Evolutionary conservation across 805 yeast genomes (phyloP), one percentile per base, ranked within the genome.

Genomic region (Pichia ethanolica): DNA sequence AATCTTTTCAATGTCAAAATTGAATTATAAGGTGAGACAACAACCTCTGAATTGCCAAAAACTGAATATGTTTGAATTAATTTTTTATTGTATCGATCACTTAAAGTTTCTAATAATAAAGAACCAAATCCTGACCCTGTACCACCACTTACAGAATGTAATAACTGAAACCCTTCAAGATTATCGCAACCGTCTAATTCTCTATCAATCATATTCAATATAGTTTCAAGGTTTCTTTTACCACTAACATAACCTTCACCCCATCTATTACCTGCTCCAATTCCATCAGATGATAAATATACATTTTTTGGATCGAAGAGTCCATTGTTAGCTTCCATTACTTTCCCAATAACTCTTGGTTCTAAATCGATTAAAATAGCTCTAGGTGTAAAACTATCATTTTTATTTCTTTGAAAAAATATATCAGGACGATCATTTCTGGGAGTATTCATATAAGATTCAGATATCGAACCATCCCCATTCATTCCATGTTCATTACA

Each of bases 261-360:
- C 97, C 98, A 93, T 54, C 89, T 89, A 66, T 93, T 93, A 20
- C 96, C 99, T 0, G 99, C 98, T 5, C 98, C 97, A 25, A 83
- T 77, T 5, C 96, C 97, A 14, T 81, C 81, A n/a, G 81, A 75
- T 30, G 91, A 80, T 27, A 86, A 70, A 68, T 86, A 90, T 5
- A 87, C 68, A 61, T 88, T 89, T 56, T 95, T 77, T 0, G 95
- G 89, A 60, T 90, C 86, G 69, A 88, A 87, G 70, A 93, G 73
- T 33, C 81, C 45, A 7, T 35, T 43, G 32, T 38, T 30, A 41
- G 39, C 51, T 11, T 46, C 43, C 25, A 46, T 34, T 20, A 87
- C 80, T 52, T 82, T 82, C 51, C 78, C 75, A 34, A 93, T 78
- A 3, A 90, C 97, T 13, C 91, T 77, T 0, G 99, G 97, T 64